phyloP scores from a whole-genome alignment of 2,329 filamentous ascomycete genomes.

The Claviceps cyperi region DNA sequence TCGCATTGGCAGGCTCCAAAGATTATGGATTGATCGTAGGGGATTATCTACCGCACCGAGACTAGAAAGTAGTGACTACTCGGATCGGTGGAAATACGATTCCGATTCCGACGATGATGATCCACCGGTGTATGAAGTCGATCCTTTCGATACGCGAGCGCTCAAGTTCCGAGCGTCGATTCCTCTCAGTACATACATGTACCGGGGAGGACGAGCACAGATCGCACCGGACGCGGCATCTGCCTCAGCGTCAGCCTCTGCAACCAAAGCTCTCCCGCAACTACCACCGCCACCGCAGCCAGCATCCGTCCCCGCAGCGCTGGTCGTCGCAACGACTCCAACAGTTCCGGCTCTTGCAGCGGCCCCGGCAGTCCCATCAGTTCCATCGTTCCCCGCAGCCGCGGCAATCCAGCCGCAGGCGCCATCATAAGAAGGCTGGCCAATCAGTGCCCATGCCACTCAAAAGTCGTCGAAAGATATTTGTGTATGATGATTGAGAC shows the following conservation, averaged over 20 bases:
- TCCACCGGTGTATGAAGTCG: constrained; percentile 57
- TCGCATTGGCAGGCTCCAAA: constrained; percentile 69
- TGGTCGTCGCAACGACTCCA: not conserved
- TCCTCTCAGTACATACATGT: constrained; percentile 31
- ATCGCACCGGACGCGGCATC: constrained; percentile 15
- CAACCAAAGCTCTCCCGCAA: not conserved
- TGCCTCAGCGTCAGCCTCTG: constrained; percentile 10
- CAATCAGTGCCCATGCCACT: not conserved
- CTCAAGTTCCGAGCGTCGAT: constrained; percentile 48
- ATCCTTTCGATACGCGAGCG: constrained; percentile 49
- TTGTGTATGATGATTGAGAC: constrained; percentile 12
- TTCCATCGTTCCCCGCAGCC: constrained; percentile 5
- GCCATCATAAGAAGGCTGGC: constrained; percentile 9
- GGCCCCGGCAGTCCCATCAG: constrained; percentile 3
- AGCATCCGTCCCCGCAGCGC: not conserved
- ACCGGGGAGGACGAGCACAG: constrained; percentile 23
- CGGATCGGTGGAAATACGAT: constrained; percentile 75
- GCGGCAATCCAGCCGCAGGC: constrained; percentile 13
- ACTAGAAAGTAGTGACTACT: constrained; percentile 26
- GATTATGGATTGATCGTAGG: constrained; percentile 78
- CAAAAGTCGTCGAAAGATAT: constrained; percentile 1
- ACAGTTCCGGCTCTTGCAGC: too few relatives aligned
- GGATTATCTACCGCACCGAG: constrained; percentile 40
- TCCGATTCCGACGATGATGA: constrained; percentile 77
- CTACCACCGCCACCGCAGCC: constrained; percentile 6